Conservation (phyloP, 129 eudicot species). For the Lactuca saligna region DNA sequence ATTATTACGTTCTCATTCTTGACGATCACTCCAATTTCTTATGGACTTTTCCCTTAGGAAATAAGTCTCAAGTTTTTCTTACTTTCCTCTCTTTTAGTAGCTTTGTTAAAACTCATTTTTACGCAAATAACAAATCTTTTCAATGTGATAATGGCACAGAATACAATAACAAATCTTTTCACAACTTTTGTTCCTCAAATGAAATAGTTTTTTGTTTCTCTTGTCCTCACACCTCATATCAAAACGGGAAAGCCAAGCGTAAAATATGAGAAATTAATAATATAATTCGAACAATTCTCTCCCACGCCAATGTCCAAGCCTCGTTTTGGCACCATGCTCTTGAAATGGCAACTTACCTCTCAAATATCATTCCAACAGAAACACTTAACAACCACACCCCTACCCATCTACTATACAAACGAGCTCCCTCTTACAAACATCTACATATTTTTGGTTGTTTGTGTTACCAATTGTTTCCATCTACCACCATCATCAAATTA, state of each 20-base stretch:
- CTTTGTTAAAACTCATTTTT: background rate
- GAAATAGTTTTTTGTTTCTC: background rate
- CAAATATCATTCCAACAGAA: background rate
- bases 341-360: background rate
- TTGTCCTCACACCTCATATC: background rate
- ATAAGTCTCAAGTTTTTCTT: background rate
- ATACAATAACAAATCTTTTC: background rate
- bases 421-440: background rate
- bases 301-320: background rate
- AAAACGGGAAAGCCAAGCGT: background rate
- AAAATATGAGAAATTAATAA: background rate
- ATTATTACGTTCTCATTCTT: background rate
- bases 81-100: background rate
- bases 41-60: background rate
- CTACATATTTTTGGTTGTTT: background rate
- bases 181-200: background rate
- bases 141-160: too few species aligned
- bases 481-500: background rate
- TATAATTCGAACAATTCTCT: background rate
- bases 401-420: background rate
- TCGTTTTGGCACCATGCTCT: background rate
- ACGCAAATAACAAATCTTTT: background rate
- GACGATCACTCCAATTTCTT: background rate
- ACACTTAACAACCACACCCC: background rate
- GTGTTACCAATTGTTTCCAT: background rate